A percentile compares a stretch with the other conserved stretches of the same genome.
Conservation (phyloP, 2,329 filamentous ascomycete genomes). For the Ceratocystis albifundus region DNA sequence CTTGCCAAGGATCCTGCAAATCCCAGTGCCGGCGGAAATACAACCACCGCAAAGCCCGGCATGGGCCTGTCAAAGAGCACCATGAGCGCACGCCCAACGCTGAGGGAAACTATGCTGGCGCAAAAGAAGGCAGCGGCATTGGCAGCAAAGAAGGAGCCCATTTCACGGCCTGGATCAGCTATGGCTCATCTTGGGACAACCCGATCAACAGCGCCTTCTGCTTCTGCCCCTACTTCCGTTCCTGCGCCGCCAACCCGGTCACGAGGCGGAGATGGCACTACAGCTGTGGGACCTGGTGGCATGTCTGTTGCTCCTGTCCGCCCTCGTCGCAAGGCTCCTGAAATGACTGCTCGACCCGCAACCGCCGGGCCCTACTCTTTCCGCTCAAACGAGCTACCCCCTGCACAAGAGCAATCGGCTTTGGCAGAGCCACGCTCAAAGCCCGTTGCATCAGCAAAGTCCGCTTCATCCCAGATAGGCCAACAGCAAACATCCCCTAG, state of each 20-base stretch:
- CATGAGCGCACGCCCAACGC: constrained; percentile 49
- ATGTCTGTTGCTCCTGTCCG: constrained; percentile 54
- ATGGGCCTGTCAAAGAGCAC: constrained; percentile 53
- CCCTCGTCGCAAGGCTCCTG: constrained; percentile 46
- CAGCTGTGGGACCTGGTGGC: constrained; percentile 41
- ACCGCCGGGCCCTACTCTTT: constrained; percentile 56
- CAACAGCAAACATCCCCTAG: constrained; percentile 43
- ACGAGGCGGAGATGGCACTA: constrained; percentile 32
- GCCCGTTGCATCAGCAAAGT: constrained; percentile 35
- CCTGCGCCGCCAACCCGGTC: constrained; percentile 26
- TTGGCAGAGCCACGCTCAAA: constrained; percentile 35
- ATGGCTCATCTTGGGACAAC: constrained; percentile 51
- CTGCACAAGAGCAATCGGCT: constrained; percentile 29
- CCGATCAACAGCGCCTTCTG: constrained; percentile 32
- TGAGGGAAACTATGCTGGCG: constrained; percentile 75
- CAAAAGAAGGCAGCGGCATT: constrained; percentile 55
- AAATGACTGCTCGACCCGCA: constrained; percentile 47
- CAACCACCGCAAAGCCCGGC: constrained; percentile 41
- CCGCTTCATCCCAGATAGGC: constrained; percentile 27
- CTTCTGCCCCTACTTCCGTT: constrained; percentile 17
- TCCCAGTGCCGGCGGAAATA: constrained; percentile 51
- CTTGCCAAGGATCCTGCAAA: constrained; percentile 78
- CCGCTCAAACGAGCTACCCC: constrained; percentile 38
- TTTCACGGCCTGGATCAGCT: constrained; percentile 49
- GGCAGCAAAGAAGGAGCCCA: constrained; percentile 40